Base-by-base conservation (phyloP, 164 flowering plant genomes). In the Kingdonia uniflora region DNA sequence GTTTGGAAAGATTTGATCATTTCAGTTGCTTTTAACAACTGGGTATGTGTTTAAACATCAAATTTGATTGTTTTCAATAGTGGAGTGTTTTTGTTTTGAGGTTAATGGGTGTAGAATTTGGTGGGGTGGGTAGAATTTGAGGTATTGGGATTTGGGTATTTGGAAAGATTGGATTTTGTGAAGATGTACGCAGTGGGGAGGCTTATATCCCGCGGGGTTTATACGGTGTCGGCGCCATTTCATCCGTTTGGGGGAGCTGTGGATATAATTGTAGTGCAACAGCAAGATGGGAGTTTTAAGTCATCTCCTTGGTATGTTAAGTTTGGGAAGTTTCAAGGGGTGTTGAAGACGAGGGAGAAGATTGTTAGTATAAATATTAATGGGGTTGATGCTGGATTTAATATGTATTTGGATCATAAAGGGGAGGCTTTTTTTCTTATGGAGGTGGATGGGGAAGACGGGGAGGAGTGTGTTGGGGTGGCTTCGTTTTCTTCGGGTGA, bases 201-300 rank as follows among this genome's bases (percentile, higher is more conserved):
- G 74, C 41, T 90, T 52, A 78, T 94, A 24, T 52, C 80, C 26
- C 71, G 68, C 10, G 86, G 95, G 1, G 94, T 92, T 24, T 71
- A 71, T 57, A 82, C 87, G 0, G 88, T 88, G 14, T 79, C 95
- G 4, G 95, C 71, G 2, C 89, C 97, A 0, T 89, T 94, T 65
- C 99, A 84, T 53, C 97, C 95, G 2, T 94, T 89, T 63, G 95
- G 99, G 21, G 99, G 99, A 11, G 95, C 95, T 41, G 91, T 92
- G n/a, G 99, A 94, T 66, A 83, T 89, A 6, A 75, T 94, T 52
- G 97, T 86, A 19, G 99, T 92, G 14, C 71, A 84, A 52, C 99
- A 92, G 60, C 82, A 67, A 55, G 99, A 94, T 65, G 97, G 97
- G 59, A 86, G 80, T 70, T 85, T 88, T 59, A 88, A 81, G 52